Evolutionary conservation across 345 rosid species (phyloP).

Genomic region (Turnera subulata): DNA sequence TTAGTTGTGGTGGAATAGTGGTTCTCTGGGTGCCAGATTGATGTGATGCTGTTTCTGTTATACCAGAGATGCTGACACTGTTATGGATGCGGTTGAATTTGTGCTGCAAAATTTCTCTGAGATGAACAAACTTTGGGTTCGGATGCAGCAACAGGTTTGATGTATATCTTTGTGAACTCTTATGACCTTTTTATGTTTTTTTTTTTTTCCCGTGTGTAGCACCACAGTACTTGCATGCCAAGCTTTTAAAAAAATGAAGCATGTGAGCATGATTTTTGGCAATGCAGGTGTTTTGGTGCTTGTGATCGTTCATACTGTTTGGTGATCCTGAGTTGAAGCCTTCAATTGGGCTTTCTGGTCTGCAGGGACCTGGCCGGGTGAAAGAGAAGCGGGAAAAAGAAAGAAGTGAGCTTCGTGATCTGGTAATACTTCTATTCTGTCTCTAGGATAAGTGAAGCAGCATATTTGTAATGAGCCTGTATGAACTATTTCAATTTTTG

Average conservation of each 20-base stretch:
- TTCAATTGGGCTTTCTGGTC: conserved; percentile 98
- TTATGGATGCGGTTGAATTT: conserved; percentile 85
- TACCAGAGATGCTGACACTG: conserved; percentile 81
- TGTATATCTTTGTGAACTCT: conserved; percentile 36
- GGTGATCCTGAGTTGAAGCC: conserved; percentile 96
- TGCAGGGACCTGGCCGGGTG: conserved; percentile 99
- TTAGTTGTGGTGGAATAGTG: not conserved
- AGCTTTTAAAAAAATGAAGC: conserved; percentile 46
- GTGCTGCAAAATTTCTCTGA: conserved; percentile 91
- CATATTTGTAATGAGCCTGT: not conserved
- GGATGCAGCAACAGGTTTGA: conserved; percentile 99
- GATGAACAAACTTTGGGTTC: conserved; percentile 99
- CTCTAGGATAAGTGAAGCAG: conserved; percentile 3
- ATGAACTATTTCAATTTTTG: not conserved
- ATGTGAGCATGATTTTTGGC: conserved; percentile 89
- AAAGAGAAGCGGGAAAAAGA: conserved; percentile 97
- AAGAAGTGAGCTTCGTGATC: conserved; percentile 99
- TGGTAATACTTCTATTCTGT: conserved; percentile 63
- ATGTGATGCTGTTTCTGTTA: conserved; percentile 3
- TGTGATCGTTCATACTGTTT: conserved; percentile 88
- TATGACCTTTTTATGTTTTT: conserved; percentile 29
- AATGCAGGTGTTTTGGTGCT: conserved; percentile 91
- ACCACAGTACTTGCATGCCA: conserved; percentile 56
- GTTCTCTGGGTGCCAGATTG: not conserved
- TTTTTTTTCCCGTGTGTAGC: conserved; percentile 47